A percentile compares a stretch with the other conserved stretches of the same genome.
These are phyloP conservation scores for Globisporangium polare DNA, from an alignment of 352 stramenopile genomes.

Conservation along the genomic window DNA sequence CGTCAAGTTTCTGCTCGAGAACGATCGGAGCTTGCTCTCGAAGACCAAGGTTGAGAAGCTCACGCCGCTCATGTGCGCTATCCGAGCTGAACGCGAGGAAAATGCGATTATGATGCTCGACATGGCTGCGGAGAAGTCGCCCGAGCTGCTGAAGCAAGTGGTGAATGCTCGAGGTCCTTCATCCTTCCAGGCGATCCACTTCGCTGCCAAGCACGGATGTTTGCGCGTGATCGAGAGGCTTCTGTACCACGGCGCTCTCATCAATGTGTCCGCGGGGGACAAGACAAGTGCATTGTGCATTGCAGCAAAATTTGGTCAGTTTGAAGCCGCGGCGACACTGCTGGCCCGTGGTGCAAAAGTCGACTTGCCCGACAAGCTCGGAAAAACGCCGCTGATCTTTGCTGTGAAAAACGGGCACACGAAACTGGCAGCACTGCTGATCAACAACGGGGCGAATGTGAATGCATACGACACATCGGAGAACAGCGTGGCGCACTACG, in stretches of 20 bases:
- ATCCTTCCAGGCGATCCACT: conserved; percentile 60
- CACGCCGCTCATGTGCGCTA: conserved; percentile 49
- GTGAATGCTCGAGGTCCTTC: conserved; percentile 37
- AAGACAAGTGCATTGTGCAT: conserved; percentile 58
- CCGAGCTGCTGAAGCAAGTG: conserved; percentile 30
- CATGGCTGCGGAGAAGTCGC: conserved; percentile 31
- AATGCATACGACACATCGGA: conserved; percentile 78
- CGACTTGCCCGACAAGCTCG: conserved; percentile 63
- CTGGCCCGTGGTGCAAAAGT: conserved; percentile 50
- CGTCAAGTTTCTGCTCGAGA: conserved; percentile 1
- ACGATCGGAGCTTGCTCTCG: conserved; percentile 7
- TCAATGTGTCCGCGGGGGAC: conserved; percentile 35
- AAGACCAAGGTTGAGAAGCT: conserved; percentile 10
- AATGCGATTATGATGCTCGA: conserved; percentile 62
- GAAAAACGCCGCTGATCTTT: conserved; percentile 71
- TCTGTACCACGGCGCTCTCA: conserved; percentile 36
- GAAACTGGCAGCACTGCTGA: conserved; percentile 38
- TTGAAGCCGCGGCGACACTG: conserved; percentile 50
- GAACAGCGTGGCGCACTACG: conserved; percentile 75
- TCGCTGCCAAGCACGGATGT: conserved; percentile 41
- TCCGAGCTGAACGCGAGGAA: conserved; percentile 37
- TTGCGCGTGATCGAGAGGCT: conserved; percentile 40
- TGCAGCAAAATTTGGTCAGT: conserved; percentile 49
- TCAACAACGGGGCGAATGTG: conserved; percentile 68
- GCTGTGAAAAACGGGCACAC: conserved; percentile 78